Conservation (phyloP, 768 basidiomycete species). For the Russula emetica region DNA sequence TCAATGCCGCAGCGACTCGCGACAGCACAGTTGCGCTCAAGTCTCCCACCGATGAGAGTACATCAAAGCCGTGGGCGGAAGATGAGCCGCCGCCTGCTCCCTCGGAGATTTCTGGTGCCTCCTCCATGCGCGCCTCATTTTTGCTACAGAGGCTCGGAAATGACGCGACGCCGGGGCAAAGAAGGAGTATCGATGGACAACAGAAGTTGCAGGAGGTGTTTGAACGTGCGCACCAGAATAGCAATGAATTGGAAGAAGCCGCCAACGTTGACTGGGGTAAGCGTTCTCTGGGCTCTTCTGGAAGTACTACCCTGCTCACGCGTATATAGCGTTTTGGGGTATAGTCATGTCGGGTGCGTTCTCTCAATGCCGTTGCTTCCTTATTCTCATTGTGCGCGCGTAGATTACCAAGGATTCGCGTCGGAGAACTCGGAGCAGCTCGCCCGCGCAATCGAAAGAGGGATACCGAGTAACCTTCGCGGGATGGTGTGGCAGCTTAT, state of each 20-base stretch:
- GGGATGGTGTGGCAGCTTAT: conserved; percentile 98
- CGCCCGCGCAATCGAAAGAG: conserved; percentile 84
- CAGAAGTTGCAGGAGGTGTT: conserved; percentile 76
- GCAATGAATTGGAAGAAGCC: conserved; percentile 36
- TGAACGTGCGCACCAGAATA: conserved; percentile 57
- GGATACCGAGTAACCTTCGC: conserved; percentile 81
- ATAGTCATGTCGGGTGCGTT: conserved; percentile 76
- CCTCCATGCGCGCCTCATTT: conserved; percentile 49
- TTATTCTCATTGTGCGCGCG: conserved; percentile 14
- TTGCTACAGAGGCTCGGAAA: conserved; percentile 52
- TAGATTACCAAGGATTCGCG: conserved; percentile 89
- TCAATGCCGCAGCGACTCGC: conserved; percentile 33
- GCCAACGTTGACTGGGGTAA: conserved; percentile 73
- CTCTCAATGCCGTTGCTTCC: conserved; percentile 1
- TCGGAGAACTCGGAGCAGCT: conserved; percentile 70
- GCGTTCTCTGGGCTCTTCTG: conserved; percentile 28
- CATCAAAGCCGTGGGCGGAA: conserved; percentile 28
- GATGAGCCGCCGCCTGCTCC: conserved; percentile 47
- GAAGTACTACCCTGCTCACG: conserved; percentile 5
- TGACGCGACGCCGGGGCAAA: conserved; percentile 36
- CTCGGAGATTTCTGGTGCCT: conserved; percentile 51
- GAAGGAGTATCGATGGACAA: conserved; percentile 58
- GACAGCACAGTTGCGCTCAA: conserved; percentile 31
- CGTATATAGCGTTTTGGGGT: conserved; percentile 83
- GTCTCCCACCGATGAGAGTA: conserved; percentile 32